Percentiles rank a stretch among this genome's conserved stretches.
phyloP scores from a whole-genome alignment of 1,284 basidiomycete species.

The Ceratobasidium sp. region DNA sequence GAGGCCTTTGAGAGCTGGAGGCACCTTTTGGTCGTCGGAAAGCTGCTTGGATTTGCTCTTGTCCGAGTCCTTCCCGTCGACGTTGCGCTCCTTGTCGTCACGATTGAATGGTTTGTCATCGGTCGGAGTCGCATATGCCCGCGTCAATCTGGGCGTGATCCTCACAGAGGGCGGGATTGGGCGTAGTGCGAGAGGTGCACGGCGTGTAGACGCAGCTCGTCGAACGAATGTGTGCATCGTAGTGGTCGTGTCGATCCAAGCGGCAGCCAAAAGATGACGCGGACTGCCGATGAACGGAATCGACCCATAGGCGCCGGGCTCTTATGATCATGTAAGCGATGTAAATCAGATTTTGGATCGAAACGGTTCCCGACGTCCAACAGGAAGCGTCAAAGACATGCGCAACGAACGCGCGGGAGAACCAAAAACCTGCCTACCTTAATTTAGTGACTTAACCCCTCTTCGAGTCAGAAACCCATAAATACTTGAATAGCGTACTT shows the following conservation, averaged over 20 bases:
- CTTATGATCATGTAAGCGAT: no score
- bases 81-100: slow-evolving; percentile 52
- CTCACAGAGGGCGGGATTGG: neutral
- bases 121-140: slow-evolving; percentile 33
- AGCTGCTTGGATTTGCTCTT: slow-evolving; percentile 44
- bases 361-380: no score
- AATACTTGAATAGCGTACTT: no score
- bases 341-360: no score
- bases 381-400: no score
- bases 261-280: slow-evolving; percentile 2
- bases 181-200: neutral
- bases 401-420: no score
- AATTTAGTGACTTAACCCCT: no score
- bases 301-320: no score
- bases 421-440: no score
- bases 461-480: no score
- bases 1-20: slow-evolving; percentile 47
- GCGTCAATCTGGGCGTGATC: slow-evolving; percentile 6
- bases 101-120: slow-evolving; percentile 32
- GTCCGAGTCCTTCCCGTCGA: slow-evolving; percentile 48
- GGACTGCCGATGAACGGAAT: slow-evolving; percentile 19
- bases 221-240: slow-evolving; percentile 29
- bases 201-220: slow-evolving; percentile 4
- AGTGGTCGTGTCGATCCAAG: neutral
- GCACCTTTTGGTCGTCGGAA: slow-evolving; percentile 49